These are phyloP conservation scores for Alternaria hordeiaustralica DNA, from an alignment of 2,329 filamentous ascomycete species.

Conservation along the genomic window DNA sequence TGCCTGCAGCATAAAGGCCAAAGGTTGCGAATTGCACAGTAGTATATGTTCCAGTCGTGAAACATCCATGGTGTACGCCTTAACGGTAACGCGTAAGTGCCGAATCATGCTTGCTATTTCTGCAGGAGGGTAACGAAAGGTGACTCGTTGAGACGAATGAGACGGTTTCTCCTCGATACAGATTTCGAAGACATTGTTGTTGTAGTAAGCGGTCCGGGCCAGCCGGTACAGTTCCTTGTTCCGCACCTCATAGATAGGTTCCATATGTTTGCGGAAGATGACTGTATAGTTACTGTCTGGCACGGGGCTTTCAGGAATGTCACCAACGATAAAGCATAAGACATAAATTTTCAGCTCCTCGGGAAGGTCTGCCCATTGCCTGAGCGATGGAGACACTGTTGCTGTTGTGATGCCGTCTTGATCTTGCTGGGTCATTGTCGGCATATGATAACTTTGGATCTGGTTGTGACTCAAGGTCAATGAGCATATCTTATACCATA, in stretches of 20 bases:
- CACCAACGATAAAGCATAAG: not conserved
- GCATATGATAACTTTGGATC: not conserved
- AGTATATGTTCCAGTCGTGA: not conserved
- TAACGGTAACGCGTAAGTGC: not conserved
- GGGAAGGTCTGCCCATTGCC: not conserved
- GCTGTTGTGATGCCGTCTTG: not conserved
- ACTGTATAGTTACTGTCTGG: not conserved
- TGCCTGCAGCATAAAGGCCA: not conserved
- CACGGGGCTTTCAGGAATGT: not conserved
- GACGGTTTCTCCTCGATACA: not conserved
- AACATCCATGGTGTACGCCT: not conserved
- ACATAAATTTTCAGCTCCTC: not conserved
- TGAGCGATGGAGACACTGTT: not conserved
- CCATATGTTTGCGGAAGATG: not conserved
- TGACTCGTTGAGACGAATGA: not conserved
- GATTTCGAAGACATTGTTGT: not conserved
- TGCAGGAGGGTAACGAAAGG: not conserved
- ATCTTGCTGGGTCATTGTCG: not conserved
- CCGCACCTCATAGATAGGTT: not conserved
- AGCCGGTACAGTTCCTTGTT: not conserved
- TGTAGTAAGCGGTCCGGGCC: not conserved
- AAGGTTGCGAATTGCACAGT: not conserved
- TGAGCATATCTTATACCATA: not conserved
- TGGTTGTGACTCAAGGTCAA: not conserved
- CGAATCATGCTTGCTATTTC: not conserved